Conservation (phyloP, 495 filamentous ascomycete species). For the Delitschia confertaspora region DNA sequence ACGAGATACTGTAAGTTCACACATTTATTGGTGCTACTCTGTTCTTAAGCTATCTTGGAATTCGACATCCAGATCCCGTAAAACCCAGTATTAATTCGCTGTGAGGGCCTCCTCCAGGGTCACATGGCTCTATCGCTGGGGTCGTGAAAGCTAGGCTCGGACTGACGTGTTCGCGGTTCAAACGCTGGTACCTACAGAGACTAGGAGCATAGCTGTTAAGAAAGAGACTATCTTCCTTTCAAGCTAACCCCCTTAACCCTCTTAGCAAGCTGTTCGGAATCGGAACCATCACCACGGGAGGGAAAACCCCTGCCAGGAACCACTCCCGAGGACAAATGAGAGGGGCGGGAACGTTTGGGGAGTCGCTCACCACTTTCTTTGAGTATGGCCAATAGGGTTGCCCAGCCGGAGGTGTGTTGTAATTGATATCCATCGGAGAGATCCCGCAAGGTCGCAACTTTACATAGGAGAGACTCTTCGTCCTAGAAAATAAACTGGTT, state of each 20-base stretch:
- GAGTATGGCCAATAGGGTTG: constrained; percentile 84
- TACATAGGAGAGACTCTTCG: constrained; percentile 79
- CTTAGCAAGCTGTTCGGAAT: constrained; percentile 82
- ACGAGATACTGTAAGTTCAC: no score
- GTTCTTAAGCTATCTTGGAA: no score
- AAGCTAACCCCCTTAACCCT: constrained; percentile 96
- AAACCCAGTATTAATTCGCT: no score
- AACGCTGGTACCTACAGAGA: constrained; percentile 1
- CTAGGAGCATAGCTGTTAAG: neutral
- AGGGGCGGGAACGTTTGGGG: constrained; percentile 57
- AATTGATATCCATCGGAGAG: constrained; percentile 70
- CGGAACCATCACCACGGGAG: constrained; percentile 26
- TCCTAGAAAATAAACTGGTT: constrained; percentile 49
- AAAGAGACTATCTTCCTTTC: constrained; percentile 34
- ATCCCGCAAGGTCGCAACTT: constrained; percentile 69
- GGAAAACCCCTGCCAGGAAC: constrained; percentile 34
- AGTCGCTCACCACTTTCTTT: constrained; percentile 93
- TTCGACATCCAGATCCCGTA: no score
- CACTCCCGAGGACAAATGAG: constrained; percentile 25
- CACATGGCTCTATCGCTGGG: no score
- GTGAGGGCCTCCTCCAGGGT: no score
- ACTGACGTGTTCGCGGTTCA: no score
- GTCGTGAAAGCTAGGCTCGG: no score
- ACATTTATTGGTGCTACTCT: no score
- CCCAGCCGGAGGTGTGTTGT: constrained; percentile 78